Evolutionary conservation across 768 basidiomycete genomes (phyloP), one percentile per base, ranked within the genome.

Genomic region (Trametes cingulata): DNA sequence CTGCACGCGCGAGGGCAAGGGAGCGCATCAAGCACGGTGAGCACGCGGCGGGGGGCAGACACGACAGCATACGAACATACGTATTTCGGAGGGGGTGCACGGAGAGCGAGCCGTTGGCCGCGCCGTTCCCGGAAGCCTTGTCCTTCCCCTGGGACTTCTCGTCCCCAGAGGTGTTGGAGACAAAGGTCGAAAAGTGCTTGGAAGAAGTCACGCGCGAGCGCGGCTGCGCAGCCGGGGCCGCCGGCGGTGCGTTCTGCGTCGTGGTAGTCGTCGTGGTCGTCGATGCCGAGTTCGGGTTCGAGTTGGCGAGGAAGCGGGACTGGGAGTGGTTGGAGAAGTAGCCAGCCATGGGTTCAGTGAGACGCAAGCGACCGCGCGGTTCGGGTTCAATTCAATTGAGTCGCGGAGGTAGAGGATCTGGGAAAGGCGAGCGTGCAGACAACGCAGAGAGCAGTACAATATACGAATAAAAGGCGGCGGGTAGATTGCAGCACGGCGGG

Each of bases 241-340:
- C 58, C 12, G 58, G 61, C 24, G 68, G 52, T 20, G 69, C 41
- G 25, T 72, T 58, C 58, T 64, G 65, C 54, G 62, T 58, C 39
- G 61, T 63, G 12, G 70, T 52, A 42, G 55, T 51, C 12, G 60
- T 52, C 5, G 69, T 66, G 2, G 71, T 56, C 5, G 67, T 54
- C 43, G 61, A 56, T 3, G 54, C 52, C 19, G 64, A 52, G 45
- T 59, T 65, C 6, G 67, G n/a, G 58, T 52, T 65, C 1, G 76
- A 73, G 69, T 83, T 87, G 17, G 87, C 80, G 49, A 84, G 79
- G 69, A 91, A 87, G 67, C 89, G 84, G 52, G 86, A 84, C 66
- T 80, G 80, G 48, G 90, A 88, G 71, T 90, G 88, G 75, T 92
- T 93, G 41, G 90, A 91, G 76, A 91, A 91, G 78, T 90, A 92